Conservation (phyloP, 306 rosid genomes). For the Glycine soja region DNA sequence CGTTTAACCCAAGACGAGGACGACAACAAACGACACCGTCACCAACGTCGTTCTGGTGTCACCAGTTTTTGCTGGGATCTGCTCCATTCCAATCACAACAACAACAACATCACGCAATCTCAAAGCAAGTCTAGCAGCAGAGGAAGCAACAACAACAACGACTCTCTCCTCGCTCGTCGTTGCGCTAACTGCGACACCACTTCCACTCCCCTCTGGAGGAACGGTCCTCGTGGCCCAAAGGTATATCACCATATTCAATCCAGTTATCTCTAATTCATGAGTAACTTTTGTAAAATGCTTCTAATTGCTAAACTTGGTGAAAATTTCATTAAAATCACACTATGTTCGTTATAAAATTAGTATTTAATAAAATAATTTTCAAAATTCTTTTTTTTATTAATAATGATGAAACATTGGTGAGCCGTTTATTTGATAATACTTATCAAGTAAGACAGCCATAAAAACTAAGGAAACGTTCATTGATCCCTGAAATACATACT, state of each 20-base stretch:
- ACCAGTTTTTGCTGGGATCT: slow-evolving; percentile 77
- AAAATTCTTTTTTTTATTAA: too few relatives aligned
- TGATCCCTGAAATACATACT: too few relatives aligned
- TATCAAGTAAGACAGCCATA: too few relatives aligned
- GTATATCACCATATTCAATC: slow-evolving; percentile 8
- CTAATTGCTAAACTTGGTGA: too few relatives aligned
- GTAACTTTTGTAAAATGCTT: too few relatives aligned
- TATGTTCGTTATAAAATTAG: too few relatives aligned
- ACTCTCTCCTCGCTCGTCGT: slow-evolving; percentile 90
- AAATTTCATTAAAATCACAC: too few relatives aligned
- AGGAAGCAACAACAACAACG: slow-evolving; percentile 42
- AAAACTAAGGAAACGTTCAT: too few relatives aligned
- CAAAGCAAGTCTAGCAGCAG: slow-evolving; percentile 44
- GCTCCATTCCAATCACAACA: slow-evolving; percentile 64
- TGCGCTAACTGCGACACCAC: slow-evolving; percentile 99
- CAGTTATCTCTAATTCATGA: too few relatives aligned
- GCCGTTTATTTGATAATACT: too few relatives aligned
- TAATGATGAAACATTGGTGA: too few relatives aligned
- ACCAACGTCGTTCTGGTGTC: slow-evolving; percentile 40
- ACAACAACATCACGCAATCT: slow-evolving; percentile 22
- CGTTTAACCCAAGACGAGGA: slow-evolving; percentile 63
- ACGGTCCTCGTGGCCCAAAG: slow-evolving; percentile 99
- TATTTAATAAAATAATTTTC: too few relatives aligned
- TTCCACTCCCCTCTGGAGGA: slow-evolving; percentile 98
- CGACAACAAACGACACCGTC: slow-evolving; percentile 42